Conservation (phyloP, 1,284 basidiomycete species). For the Tilletia indica region DNA sequence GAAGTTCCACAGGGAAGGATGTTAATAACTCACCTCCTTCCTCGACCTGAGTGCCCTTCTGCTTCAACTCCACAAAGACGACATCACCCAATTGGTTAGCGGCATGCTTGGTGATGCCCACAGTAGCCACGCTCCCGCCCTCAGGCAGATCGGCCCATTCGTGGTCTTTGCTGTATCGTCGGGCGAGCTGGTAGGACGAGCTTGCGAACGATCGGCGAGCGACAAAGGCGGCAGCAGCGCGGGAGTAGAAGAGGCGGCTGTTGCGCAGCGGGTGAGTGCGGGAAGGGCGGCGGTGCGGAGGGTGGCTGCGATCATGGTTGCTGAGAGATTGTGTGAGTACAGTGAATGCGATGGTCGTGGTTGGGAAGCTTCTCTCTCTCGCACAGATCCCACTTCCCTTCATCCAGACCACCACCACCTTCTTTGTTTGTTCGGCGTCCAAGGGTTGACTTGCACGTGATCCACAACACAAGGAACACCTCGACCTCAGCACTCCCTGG, state of each 20-base stretch:
- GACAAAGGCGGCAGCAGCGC: background rate
- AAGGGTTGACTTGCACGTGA: conserved; percentile 21
- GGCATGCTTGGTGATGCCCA: conserved; percentile 17
- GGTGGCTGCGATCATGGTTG: background rate
- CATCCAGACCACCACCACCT: background rate
- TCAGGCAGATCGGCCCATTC: conserved; percentile 11
- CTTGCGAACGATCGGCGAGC: background rate
- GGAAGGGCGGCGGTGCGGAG: conserved; percentile 15
- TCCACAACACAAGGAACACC: conserved; percentile 16
- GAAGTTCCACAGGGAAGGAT: too few species aligned
- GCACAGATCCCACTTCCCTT: too few species aligned
- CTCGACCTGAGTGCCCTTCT: background rate
- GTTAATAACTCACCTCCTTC: background rate
- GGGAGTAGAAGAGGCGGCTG: too few species aligned
- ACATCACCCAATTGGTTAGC: conserved; percentile 1
- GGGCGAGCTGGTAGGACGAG: background rate
- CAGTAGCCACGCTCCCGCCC: background rate
- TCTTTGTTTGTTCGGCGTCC: conserved; percentile 17
- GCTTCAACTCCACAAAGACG: background rate
- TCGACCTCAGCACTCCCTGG: conserved; percentile 15
- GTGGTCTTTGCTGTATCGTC: conserved; percentile 18
- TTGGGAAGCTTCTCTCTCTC: background rate
- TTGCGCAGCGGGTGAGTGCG: background rate
- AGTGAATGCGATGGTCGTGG: background rate
- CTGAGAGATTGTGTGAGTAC: background rate